Conservation (phyloP, 352 stramenopile genomes). For the Pythium folliculosum region DNA sequence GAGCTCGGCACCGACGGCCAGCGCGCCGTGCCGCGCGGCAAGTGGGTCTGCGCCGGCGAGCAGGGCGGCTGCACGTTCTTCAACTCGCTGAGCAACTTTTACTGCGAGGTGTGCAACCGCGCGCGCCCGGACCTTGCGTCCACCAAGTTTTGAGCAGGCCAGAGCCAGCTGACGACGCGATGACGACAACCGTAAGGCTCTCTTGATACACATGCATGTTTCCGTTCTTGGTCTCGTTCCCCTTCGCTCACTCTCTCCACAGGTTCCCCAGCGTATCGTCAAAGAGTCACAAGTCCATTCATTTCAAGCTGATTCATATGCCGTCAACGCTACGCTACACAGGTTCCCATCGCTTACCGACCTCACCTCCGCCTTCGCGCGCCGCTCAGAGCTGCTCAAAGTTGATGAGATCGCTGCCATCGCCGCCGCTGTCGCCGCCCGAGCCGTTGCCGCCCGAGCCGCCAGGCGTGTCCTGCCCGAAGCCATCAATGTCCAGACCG, state of each 20-base stretch:
- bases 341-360: background rate
- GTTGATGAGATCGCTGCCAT: constrained; percentile 68
- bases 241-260: too few species aligned
- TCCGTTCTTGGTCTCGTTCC: too few species aligned
- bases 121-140: constrained; percentile 73
- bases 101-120: constrained; percentile 90
- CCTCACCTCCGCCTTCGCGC: background rate
- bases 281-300: background rate
- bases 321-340: background rate
- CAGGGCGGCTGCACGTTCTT: constrained; percentile 89
- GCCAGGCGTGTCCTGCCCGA: constrained; percentile 37
- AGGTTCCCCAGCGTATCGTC: too few species aligned
- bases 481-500: constrained; percentile 69
- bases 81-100: constrained; percentile 80
- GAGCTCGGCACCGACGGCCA: constrained; percentile 81
- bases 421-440: constrained; percentile 36
- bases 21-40: constrained; percentile 75
- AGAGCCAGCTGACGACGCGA: too few species aligned
- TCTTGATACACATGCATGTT: too few species aligned
- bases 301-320: background rate
- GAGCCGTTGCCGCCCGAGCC: constrained; percentile 25
- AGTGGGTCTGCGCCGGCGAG: constrained; percentile 84
- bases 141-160: constrained; percentile 55
- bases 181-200: too few species aligned
- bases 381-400: constrained; percentile 64